Base-by-base conservation (phyloP, 2,329 filamentous ascomycete species). In the Lecanicillium sp. region DNA sequence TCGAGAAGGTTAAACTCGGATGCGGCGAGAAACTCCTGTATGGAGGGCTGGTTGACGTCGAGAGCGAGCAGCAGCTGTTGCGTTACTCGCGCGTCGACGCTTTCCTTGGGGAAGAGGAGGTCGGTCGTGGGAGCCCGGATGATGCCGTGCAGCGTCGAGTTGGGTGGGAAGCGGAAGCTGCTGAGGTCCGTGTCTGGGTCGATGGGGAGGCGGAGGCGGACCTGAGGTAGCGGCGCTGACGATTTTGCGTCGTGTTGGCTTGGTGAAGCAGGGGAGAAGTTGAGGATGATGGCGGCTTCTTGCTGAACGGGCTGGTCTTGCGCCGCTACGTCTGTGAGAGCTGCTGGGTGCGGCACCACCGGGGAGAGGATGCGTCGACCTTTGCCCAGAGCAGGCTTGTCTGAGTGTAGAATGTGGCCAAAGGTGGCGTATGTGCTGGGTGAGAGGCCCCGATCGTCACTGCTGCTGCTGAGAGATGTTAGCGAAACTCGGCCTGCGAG, bases 71-170 rank as follows among this genome's bases (percentile, higher is more conserved):
- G 52, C 17, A 54, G 51, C 14, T 56, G 52, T 18, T 56, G 53
- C 17, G 54, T 53, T 31, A 76, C 43, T 29, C 71, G 70, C 28
- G 71, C 51, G 46, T 78, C 74, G 35, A 77, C 65, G 34, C 56
- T 58, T 22, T 64, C 56, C 0, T 49, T 40, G 1, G 73, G 72
- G 4, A 73, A 57, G 27, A 74, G 51, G 4, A 71, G 50, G 46
- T 77, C 71, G 36, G 58, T 45, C 46, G 54, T 14, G 53, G 50
- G 35, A 51, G 51, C 41, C 1, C 49, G 43, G 5, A 51, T 41
- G 30, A 66, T 44, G 31, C 59, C 53, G 28, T 52, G 45, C 10
- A 65, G 55, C 11, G 52, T 56, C 1, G 58, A 51, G 7, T 58
- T 52, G 13, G 39, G 40, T 2, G 48, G 60, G 4, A 62, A 40